These are phyloP conservation scores for Trypethelium eluteriae DNA, from an alignment of 495 filamentous ascomycete species.

Conservation along the genomic window DNA sequence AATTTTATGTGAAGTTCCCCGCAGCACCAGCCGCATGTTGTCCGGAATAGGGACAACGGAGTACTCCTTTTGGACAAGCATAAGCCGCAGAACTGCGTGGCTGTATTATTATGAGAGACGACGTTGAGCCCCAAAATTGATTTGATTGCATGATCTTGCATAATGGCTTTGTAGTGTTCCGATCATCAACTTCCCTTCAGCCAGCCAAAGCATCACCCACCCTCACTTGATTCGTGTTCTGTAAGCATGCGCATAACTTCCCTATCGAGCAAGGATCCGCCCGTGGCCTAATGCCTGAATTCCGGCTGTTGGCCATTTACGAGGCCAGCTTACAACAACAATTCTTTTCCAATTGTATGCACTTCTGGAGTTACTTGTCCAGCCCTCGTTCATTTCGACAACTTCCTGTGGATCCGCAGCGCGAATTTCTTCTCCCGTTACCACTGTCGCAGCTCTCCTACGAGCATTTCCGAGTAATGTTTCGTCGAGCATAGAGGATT, in stretches of 20 bases:
- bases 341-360: neutral
- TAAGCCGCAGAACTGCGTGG: no score
- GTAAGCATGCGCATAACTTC: conserved; percentile 5
- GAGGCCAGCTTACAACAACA: conserved; percentile 11
- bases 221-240: neutral
- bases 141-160: neutral
- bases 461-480: neutral
- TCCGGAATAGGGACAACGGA: no score
- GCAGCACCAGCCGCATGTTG: no score
- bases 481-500: neutral
- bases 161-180: neutral
- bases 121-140: neutral
- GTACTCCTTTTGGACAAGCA: no score
- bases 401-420: neutral
- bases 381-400: neutral
- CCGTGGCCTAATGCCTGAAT: neutral
- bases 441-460: neutral
- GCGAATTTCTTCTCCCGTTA: neutral
- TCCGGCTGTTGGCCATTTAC: conserved; percentile 1
- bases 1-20: no score
- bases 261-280: neutral
- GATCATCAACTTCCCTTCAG: neutral
- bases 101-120: neutral
- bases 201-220: neutral
- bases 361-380: neutral